These are phyloP conservation scores for Cercospora sesami DNA, from an alignment of 2,329 filamentous ascomycete species.

Conservation along the genomic window DNA sequence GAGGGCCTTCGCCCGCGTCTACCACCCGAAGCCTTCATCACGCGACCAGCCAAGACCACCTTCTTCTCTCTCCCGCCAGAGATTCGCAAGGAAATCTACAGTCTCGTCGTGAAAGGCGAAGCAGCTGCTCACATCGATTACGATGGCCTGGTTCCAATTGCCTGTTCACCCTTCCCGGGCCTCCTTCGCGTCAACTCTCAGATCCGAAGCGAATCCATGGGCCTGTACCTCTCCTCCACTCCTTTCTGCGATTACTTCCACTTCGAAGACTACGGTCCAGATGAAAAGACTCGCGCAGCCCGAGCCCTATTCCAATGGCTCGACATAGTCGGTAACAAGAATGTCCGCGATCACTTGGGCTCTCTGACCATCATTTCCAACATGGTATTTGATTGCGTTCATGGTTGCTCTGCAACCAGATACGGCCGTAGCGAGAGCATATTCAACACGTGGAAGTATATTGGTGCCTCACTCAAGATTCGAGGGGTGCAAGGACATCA, in stretches of 20 bases:
- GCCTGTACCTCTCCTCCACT: background rate
- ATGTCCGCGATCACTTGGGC: background rate
- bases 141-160: background rate
- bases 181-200: conserved; percentile 1
- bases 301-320: background rate
- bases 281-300: too few relatives aligned
- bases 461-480: background rate
- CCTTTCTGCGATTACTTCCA: background rate
- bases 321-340: background rate
- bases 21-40: background rate
- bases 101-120: background rate
- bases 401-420: background rate
- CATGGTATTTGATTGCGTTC: background rate
- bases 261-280: background rate
- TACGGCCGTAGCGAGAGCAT: background rate
- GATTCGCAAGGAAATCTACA: background rate
- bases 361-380: background rate
- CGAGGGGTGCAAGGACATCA: background rate
- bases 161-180: background rate
- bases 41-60: background rate
- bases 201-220: background rate
- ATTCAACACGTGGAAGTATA: background rate
- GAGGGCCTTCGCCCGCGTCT: background rate
- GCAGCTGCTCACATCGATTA: background rate
- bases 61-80: conserved; percentile 1